Evolutionary conservation across 179 eudicot species (phyloP).

Genomic region (Camellia oleifera): DNA sequence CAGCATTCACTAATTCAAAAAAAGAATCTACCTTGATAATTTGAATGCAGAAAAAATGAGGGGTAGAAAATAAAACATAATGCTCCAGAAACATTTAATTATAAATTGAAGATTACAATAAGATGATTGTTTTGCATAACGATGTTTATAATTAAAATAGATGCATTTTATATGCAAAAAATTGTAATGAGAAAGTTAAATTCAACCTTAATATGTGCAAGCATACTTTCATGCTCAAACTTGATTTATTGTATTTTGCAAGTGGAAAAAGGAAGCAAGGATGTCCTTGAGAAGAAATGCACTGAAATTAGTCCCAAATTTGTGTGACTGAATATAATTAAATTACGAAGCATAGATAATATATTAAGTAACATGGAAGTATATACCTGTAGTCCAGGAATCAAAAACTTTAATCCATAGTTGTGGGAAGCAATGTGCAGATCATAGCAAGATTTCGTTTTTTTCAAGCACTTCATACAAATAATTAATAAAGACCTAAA

Average conservation of each 20-base stretch:
- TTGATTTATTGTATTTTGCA: background rate
- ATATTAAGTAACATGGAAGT: background rate
- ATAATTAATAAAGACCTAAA: background rate
- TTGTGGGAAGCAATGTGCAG: background rate
- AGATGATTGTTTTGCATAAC: background rate
- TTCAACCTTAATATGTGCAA: background rate
- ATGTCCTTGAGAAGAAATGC: background rate
- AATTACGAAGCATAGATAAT: too few species aligned
- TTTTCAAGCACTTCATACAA: background rate
- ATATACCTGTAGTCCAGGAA: background rate
- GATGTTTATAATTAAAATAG: background rate
- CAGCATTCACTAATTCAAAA: background rate
- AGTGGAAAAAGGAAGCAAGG: background rate
- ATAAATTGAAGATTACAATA: background rate
- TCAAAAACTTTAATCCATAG: background rate
- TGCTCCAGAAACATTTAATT: background rate
- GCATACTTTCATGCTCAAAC: background rate
- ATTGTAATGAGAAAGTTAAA: background rate
- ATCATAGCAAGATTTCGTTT: background rate
- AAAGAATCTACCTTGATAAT: background rate
- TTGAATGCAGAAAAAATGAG: constrained; percentile 1
- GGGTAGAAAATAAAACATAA: background rate
- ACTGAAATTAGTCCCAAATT: background rate
- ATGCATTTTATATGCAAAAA: background rate
- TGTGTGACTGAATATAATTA: background rate